These are phyloP conservation scores for Talaromyces sp. DNA, from an alignment of 2,329 filamentous ascomycete species.

Conservation along the genomic window DNA sequence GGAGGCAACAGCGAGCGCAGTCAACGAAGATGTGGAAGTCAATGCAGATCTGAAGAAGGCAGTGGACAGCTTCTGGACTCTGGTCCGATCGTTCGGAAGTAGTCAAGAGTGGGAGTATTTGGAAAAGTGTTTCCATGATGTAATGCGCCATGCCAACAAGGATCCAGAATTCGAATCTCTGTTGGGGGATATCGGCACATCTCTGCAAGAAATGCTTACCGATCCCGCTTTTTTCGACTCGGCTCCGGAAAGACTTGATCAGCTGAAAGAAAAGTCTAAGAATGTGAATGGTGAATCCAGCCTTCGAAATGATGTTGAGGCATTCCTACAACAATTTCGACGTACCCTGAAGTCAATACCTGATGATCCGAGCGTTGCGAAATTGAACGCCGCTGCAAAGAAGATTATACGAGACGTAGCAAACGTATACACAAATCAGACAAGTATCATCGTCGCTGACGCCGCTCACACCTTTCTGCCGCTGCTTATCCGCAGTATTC, in stretches of 20 bases:
- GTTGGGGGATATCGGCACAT: slow-evolving; percentile 67
- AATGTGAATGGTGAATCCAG: slow-evolving; percentile 62
- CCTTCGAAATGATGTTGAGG: slow-evolving; percentile 69
- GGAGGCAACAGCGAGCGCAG: slow-evolving; percentile 62
- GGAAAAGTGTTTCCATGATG: slow-evolving; percentile 63
- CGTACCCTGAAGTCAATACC: slow-evolving; percentile 65
- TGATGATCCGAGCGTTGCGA: slow-evolving; percentile 68
- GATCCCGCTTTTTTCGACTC: slow-evolving; percentile 83
- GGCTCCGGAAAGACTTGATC: slow-evolving; percentile 62
- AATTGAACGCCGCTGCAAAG: slow-evolving; percentile 63
- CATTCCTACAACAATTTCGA: slow-evolving; percentile 66
- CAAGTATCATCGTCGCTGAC: slow-evolving; percentile 71
- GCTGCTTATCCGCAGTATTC: slow-evolving; percentile 69
- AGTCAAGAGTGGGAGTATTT: slow-evolving; percentile 70
- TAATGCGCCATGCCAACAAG: slow-evolving; percentile 69
- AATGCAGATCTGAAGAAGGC: slow-evolving; percentile 75
- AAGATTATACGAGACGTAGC: slow-evolving; percentile 69
- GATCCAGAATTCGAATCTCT: slow-evolving; percentile 81
- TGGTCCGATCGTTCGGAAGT: slow-evolving; percentile 77
- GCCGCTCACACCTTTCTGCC: slow-evolving; percentile 77
- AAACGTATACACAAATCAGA: slow-evolving; percentile 60
- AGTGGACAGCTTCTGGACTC: slow-evolving; percentile 73
- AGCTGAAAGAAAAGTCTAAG: slow-evolving; percentile 56
- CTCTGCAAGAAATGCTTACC: slow-evolving; percentile 75
- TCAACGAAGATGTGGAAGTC: slow-evolving; percentile 67